A percentile compares a stretch with the other conserved stretches of the same genome.
phyloP scores from a whole-genome alignment of 208 protist species.

The Endotrypanum monterogeii region DNA sequence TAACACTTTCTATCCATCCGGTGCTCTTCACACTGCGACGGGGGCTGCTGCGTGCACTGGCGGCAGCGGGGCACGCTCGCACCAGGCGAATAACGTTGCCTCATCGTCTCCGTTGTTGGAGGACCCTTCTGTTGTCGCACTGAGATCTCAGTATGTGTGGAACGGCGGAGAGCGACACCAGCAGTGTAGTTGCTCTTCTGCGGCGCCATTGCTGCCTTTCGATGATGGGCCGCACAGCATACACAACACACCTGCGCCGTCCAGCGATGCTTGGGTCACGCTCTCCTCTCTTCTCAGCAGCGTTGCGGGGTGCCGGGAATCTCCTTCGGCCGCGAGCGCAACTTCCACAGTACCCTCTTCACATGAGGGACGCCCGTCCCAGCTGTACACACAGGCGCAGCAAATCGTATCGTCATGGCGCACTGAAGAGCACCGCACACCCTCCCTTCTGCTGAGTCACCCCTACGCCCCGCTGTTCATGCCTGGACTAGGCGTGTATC shows the following conservation, averaged over 20 bases:
- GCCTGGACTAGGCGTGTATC: conserved; percentile 28
- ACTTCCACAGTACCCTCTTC: background rate
- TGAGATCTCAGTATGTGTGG: conserved; percentile 14
- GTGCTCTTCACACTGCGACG: background rate
- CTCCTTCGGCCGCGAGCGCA: background rate
- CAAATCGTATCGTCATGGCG: conserved; percentile 13
- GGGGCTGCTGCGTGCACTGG: background rate
- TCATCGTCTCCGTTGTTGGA: background rate
- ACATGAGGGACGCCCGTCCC: background rate
- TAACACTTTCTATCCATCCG: conserved; percentile 19
- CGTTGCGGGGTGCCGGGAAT: background rate
- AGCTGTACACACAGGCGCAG: background rate
- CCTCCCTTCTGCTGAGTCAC: conserved; percentile 34
- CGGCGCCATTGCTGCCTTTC: background rate
- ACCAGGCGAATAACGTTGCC: background rate
- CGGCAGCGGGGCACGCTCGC: background rate
- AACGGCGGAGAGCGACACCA: conserved; percentile 2
- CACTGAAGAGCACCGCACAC: conserved; percentile 13
- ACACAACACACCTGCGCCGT: background rate
- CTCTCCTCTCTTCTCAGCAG: conserved; percentile 5
- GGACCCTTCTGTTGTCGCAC: background rate
- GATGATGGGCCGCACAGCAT: background rate
- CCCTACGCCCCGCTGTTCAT: conserved; percentile 15
- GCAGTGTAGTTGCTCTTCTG: background rate
- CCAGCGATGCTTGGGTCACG: background rate